A percentile compares a stretch with the other conserved stretches of the same genome.
phyloP scores from a whole-genome alignment of 2,329 filamentous ascomycete genomes.

The Bertia moriformis region DNA sequence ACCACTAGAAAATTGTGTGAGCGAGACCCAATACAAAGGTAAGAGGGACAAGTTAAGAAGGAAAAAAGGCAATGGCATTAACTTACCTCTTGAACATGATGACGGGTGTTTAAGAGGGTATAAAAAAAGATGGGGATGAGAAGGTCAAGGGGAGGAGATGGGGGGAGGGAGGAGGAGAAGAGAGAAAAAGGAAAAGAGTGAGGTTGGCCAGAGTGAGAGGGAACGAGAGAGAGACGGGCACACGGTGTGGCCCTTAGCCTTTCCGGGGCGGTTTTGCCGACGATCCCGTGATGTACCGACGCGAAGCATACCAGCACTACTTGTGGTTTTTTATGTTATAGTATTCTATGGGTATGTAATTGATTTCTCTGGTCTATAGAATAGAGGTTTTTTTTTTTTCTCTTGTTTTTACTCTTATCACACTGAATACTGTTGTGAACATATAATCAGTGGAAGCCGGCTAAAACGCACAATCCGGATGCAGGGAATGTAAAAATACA shows the following conservation, averaged over 20 bases:
- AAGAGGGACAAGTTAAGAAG: slow-evolving; percentile 6
- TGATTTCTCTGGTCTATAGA: too few species aligned
- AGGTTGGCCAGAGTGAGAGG: too few species aligned
- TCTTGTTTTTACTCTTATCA: too few species aligned
- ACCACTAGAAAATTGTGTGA: slow-evolving; percentile 2
- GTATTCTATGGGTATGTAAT: too few species aligned
- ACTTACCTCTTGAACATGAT: slow-evolving; percentile 50
- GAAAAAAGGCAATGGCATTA: slow-evolving; percentile 1
- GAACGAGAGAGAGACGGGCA: slow-evolving; percentile 12
- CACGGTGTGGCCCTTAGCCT: slow-evolving; percentile 15
- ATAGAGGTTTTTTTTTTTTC: too few species aligned
- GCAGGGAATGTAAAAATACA: too few species aligned
- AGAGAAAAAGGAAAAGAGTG: slow-evolving; percentile 7
- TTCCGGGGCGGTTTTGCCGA: slow-evolving; percentile 25
- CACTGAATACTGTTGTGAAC: too few species aligned
- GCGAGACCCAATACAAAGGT: slow-evolving; percentile 5
- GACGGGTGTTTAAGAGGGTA: slow-evolving; percentile 27
- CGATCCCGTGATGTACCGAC: slow-evolving; percentile 23
- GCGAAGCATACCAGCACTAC: too few species aligned
- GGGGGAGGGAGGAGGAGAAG: slow-evolving; percentile 7
- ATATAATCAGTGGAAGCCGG: too few species aligned
- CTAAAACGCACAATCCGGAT: too few species aligned
- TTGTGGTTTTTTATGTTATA: too few species aligned
- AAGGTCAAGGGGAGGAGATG: slow-evolving; percentile 12
- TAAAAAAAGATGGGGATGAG: slow-evolving; percentile 13